phyloP scores from a whole-genome alignment of 2,329 filamentous ascomycete species.

The Clarireedia monteithiana region DNA sequence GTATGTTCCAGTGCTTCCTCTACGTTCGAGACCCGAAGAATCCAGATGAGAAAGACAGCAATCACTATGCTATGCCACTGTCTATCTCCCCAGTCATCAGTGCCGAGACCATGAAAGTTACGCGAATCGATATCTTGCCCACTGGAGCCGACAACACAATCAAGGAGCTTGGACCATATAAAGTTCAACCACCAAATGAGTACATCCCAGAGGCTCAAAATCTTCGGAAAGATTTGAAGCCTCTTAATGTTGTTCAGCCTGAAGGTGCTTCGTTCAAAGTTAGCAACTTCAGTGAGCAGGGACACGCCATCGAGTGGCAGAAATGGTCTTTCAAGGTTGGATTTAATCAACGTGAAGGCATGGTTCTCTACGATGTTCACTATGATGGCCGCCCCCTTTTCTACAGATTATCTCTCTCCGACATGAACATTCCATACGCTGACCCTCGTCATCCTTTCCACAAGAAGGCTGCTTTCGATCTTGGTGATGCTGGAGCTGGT shows the following conservation, averaged over 20 bases:
- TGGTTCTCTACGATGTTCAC: slow-evolving; percentile 59
- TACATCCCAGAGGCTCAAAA: slow-evolving; percentile 57
- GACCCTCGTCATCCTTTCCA: slow-evolving; percentile 62
- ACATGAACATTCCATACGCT: slow-evolving; percentile 53
- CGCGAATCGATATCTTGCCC: slow-evolving; percentile 62
- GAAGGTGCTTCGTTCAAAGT: slow-evolving; percentile 56
- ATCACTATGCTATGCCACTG: slow-evolving; percentile 61
- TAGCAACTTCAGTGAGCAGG: slow-evolving; percentile 41
- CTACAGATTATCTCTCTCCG: slow-evolving; percentile 57
- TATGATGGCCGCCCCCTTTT: slow-evolving; percentile 58
- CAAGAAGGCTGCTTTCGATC: slow-evolving; percentile 63
- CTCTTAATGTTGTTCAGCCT: slow-evolving; percentile 55
- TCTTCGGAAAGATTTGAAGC: slow-evolving; percentile 54
- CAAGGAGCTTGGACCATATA: slow-evolving; percentile 47
- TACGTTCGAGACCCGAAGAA: slow-evolving; percentile 59
- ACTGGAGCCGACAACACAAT: slow-evolving; percentile 55
- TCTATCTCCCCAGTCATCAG: slow-evolving; percentile 60
- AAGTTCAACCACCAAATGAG: slow-evolving; percentile 49
- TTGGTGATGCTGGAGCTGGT: slow-evolving; percentile 59
- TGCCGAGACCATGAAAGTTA: slow-evolving; percentile 52
- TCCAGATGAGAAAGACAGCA: slow-evolving; percentile 51
- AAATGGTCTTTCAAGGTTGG: slow-evolving; percentile 56
- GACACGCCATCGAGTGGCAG: slow-evolving; percentile 54
- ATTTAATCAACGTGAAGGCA: slow-evolving; percentile 56
- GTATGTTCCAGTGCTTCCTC: slow-evolving; percentile 56